Percentiles rank a stretch among this genome's conserved stretches.
These are phyloP conservation scores for Artemisia argyi DNA, from an alignment of 129 eudicot genomes.

Conservation along the genomic window DNA sequence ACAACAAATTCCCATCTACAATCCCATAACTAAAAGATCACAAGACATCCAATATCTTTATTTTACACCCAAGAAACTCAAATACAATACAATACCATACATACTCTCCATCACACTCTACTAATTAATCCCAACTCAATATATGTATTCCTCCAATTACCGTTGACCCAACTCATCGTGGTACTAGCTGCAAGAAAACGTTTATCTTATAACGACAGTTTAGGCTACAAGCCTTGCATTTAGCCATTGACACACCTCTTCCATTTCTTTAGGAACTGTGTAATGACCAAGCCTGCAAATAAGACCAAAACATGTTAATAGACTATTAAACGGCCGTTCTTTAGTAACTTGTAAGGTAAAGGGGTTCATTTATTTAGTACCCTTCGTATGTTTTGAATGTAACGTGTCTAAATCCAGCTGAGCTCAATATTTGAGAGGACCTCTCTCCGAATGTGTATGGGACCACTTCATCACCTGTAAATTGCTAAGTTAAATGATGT, in stretches of 20 bases:
- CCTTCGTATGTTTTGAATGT: slow-evolving; percentile 56
- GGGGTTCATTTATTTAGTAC: slow-evolving; percentile 21
- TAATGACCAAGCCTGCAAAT: slow-evolving; percentile 84
- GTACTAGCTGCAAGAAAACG: slow-evolving; percentile 26
- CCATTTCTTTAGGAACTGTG: slow-evolving; percentile 89
- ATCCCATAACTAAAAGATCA: no score
- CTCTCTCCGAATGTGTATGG: slow-evolving; percentile 74
- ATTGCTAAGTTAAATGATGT: not conserved
- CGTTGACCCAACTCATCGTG: not conserved
- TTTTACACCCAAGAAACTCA: slow-evolving; percentile 28
- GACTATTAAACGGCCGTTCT: not conserved
- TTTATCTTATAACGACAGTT: slow-evolving; percentile 7
- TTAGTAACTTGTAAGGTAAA: not conserved
- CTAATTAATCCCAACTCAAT: slow-evolving; percentile 15
- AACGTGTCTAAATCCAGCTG: slow-evolving; percentile 70
- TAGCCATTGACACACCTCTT: slow-evolving; percentile 81
- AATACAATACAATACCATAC: slow-evolving; percentile 28
- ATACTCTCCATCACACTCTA: slow-evolving; percentile 26
- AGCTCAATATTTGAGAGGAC: slow-evolving; percentile 61
- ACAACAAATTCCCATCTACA: no score
- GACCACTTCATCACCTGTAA: slow-evolving; percentile 89
- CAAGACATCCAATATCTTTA: slow-evolving; percentile 20
- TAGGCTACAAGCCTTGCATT: slow-evolving; percentile 56
- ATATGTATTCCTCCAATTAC: slow-evolving; percentile 12
- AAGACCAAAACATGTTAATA: slow-evolving; percentile 2